Evolutionary conservation across 2,329 filamentous ascomycete genomes (phyloP), one percentile per base, ranked within the genome.

Genomic region (Cladorrhinum sp.): DNA sequence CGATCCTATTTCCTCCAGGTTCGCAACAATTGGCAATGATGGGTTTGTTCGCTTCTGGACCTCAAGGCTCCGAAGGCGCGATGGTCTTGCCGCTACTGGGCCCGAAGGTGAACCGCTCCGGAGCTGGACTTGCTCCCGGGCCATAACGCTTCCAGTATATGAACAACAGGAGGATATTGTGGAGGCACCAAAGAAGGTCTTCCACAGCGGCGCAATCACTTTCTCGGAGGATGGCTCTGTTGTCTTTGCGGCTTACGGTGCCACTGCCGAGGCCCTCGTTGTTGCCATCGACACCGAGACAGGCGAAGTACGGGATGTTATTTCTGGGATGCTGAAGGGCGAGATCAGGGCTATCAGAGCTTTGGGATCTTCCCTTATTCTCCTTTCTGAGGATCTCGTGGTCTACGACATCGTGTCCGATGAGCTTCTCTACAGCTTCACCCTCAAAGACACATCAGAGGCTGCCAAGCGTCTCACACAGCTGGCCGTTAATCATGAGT

Each of bases 401-500:
- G 87, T 96, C 36, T 96, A 92, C 80, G 90, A 99, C 73, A 82
- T 96, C 10, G 90, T 98, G 7, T 81, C 86, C 55, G 90, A 96
- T 68, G 83, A 88, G 67, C 80, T 93, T 52, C 82, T 85, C 36
- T 92, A 89, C 69, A 85, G 85, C 54, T 79, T 89, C 55, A 77
- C 82, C 24, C 76, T 92, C 14, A 79, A 75, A 42, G 73, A 79
- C 55, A 69, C 73, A 9, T 67, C 73, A n/a, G 71, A 72, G 20
- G 69, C 74, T 60, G 72, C 73, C 55, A 72, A 75, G 62, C 73
- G 82, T 52, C 75, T 87, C 64, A 77, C 84, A 58, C 87, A 89
- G 59, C 79, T 97, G 9, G 88, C 91, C n/a, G 82, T 90, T 55
- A 90, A 96, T 70, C 73, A 77, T 18, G 77, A 77, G 52, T 86